Conservation (phyloP, 2,329 filamentous ascomycete genomes). For the Penicillium sclerotiorum region DNA sequence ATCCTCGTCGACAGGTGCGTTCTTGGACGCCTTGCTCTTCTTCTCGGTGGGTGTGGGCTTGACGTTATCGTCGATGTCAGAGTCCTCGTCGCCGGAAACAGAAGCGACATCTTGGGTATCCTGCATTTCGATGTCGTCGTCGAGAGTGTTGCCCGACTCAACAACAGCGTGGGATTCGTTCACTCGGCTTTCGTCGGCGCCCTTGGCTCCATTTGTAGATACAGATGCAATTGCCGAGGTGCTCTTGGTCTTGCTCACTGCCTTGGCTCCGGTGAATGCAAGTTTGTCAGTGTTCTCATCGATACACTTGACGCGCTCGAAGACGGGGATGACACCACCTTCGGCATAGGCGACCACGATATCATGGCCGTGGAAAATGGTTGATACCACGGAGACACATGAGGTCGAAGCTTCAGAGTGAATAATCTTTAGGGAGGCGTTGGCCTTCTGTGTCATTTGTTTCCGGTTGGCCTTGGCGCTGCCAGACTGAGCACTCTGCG, state of each 20-base stretch:
- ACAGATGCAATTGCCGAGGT: constrained; percentile 49
- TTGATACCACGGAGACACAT: constrained; percentile 47
- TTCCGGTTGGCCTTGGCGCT: constrained; percentile 50
- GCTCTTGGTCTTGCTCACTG: constrained; percentile 48
- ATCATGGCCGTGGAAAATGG: constrained; percentile 49
- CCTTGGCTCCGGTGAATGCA: constrained; percentile 47
- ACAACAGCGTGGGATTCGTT: constrained; percentile 62
- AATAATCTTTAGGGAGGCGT: constrained; percentile 49
- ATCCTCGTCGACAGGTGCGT: constrained; percentile 36
- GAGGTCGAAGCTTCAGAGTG: constrained; percentile 44
- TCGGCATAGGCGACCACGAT: constrained; percentile 53
- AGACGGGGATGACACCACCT: constrained; percentile 52
- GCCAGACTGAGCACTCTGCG: constrained; percentile 30
- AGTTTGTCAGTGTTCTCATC: constrained; percentile 49
- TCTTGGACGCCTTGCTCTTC: constrained; percentile 24
- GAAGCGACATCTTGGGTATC: constrained; percentile 32
- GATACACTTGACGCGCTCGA: constrained; percentile 53
- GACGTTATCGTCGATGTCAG: constrained; percentile 27
- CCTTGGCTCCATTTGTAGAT: constrained; percentile 57
- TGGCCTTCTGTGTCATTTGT: constrained; percentile 48
- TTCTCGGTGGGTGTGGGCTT: constrained; percentile 22
- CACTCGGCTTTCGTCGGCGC: constrained; percentile 54
- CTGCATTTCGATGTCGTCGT: constrained; percentile 41
- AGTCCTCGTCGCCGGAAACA: constrained; percentile 31
- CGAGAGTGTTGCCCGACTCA: constrained; percentile 50